Conservation (phyloP, 805 yeast genomes). For the Lipomyces kockii region DNA sequence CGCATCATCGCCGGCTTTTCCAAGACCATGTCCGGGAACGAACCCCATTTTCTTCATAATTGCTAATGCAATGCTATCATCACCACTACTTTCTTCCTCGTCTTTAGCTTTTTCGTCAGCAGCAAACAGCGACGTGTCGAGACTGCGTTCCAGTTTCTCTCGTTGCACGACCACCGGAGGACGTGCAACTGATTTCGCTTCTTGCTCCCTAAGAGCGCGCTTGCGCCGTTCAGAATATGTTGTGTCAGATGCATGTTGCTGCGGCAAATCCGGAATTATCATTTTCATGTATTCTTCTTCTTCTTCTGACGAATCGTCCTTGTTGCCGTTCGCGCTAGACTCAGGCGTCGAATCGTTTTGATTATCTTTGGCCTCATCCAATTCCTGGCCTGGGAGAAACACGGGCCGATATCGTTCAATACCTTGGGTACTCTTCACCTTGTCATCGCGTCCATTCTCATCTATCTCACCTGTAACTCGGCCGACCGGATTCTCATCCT, state of each 20-base stretch:
- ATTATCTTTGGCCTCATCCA: neutral
- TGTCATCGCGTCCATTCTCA: neutral
- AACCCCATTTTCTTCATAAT: slow-evolving; percentile 68
- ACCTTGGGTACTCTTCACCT: neutral
- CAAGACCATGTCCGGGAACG: slow-evolving; percentile 54
- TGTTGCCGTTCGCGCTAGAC: neutral
- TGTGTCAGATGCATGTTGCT: slow-evolving; percentile 9
- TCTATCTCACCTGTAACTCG: neutral
- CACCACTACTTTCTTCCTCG: slow-evolving; percentile 36
- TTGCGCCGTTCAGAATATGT: slow-evolving; percentile 25
- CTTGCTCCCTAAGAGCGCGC: slow-evolving; percentile 3
- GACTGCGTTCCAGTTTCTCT: slow-evolving; percentile 22
- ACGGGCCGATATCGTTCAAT: neutral
- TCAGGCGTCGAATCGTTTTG: neutral
- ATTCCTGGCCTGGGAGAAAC: slow-evolving; percentile 4
- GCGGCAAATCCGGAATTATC: slow-evolving; percentile 20
- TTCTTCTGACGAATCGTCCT: slow-evolving; percentile 2
- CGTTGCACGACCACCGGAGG: slow-evolving; percentile 20
- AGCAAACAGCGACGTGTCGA: slow-evolving; percentile 18
- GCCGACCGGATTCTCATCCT: neutral
- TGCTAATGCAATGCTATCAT: slow-evolving; percentile 40
- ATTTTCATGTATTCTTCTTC: slow-evolving; percentile 33
- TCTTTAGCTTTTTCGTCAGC: slow-evolving; percentile 12
- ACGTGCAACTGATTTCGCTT: neutral
- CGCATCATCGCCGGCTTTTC: slow-evolving; percentile 39